A percentile compares a stretch with the other conserved stretches of the same genome.
These are phyloP conservation scores for Cladosporium sp. DNA, from an alignment of 2,329 filamentous ascomycete species.

Conservation along the genomic window DNA sequence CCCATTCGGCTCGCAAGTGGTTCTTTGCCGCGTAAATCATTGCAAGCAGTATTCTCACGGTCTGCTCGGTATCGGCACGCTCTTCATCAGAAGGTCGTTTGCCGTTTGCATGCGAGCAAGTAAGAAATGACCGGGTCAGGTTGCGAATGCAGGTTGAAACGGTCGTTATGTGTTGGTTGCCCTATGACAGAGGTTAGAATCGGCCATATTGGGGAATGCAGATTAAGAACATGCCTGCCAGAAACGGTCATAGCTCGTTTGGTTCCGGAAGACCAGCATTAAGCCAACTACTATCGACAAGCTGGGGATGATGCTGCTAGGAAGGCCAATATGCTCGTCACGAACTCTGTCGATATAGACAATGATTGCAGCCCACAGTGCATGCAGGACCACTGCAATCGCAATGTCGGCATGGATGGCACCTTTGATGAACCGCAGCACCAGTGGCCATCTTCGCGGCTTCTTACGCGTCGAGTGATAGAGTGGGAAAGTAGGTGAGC, in stretches of 20 bases:
- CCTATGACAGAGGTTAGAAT: not conserved
- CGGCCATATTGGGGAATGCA: not conserved
- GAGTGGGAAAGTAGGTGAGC: conserved; percentile 39
- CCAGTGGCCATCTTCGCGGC: conserved; percentile 56
- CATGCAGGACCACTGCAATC: conserved; percentile 54
- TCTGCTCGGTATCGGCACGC: conserved; percentile 54
- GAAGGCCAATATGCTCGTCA: conserved; percentile 49
- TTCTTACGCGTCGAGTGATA: conserved; percentile 44
- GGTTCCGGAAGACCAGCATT: conserved; percentile 65
- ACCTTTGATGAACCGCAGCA: conserved; percentile 61
- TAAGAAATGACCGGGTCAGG: conserved; percentile 53
- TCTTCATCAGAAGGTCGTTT: conserved; percentile 39
- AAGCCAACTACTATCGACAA: conserved; percentile 63
- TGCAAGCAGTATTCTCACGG: conserved; percentile 56
- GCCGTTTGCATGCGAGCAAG: conserved; percentile 37
- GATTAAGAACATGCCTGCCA: conserved; percentile 39
- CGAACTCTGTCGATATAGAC: conserved; percentile 50
- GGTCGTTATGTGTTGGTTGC: conserved; percentile 47
- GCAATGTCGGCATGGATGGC: conserved; percentile 58
- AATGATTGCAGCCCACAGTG: conserved; percentile 54
- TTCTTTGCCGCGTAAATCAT: conserved; percentile 62
- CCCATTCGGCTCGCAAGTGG: conserved; percentile 61
- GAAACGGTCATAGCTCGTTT: conserved; percentile 61
- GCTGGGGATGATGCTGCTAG: conserved; percentile 57
- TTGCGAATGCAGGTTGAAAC: conserved; percentile 58